Percentiles rank a stretch among this genome's conserved stretches.
Evolutionary conservation across 2,329 filamentous ascomycete genomes (phyloP).

Genomic region (Colletotrichum acutatum): DNA sequence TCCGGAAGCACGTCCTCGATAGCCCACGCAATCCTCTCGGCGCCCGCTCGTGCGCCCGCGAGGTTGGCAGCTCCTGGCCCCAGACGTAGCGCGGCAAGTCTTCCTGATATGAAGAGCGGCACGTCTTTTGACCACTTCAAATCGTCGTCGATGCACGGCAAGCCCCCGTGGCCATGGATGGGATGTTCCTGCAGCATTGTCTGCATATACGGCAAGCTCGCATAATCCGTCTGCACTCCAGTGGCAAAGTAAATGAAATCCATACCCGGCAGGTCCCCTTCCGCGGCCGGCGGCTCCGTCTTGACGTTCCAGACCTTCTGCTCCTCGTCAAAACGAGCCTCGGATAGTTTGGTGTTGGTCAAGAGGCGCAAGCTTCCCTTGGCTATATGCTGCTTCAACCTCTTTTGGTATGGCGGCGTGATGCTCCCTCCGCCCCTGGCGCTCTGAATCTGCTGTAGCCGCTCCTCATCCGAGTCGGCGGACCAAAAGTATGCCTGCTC

Average conservation of each 20-base stretch:
- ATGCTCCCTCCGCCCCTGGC: constrained; percentile 83
- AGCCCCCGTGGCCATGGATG: constrained; percentile 70
- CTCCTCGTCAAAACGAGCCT: constrained; percentile 59
- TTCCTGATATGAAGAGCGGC: constrained; percentile 77
- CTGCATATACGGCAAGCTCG: constrained; percentile 68
- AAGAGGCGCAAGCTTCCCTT: constrained; percentile 64
- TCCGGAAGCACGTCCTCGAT: constrained; percentile 66
- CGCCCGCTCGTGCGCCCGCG: constrained; percentile 77
- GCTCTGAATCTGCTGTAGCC: constrained; percentile 71
- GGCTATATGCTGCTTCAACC: constrained; percentile 70
- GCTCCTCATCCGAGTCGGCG: constrained; percentile 76
- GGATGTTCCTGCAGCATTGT: constrained; percentile 69
- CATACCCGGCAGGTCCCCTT: constrained; percentile 61
- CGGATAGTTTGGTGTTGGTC: constrained; percentile 65
- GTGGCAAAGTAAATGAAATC: constrained; percentile 83
- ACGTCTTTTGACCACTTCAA: constrained; percentile 80
- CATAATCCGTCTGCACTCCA: constrained; percentile 73
- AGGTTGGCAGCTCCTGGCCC: constrained; percentile 80
- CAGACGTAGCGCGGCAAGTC: constrained; percentile 73
- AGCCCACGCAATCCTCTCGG: constrained; percentile 79
- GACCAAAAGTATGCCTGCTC: constrained; percentile 83
- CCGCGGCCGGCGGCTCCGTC: constrained; percentile 61
- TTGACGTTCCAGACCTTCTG: constrained; percentile 56
- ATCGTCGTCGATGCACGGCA: constrained; percentile 81
- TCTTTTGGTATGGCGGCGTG: constrained; percentile 74